These are phyloP conservation scores for Sextonia rubra DNA, from an alignment of 164 flowering plant species.

Conservation along the genomic window DNA sequence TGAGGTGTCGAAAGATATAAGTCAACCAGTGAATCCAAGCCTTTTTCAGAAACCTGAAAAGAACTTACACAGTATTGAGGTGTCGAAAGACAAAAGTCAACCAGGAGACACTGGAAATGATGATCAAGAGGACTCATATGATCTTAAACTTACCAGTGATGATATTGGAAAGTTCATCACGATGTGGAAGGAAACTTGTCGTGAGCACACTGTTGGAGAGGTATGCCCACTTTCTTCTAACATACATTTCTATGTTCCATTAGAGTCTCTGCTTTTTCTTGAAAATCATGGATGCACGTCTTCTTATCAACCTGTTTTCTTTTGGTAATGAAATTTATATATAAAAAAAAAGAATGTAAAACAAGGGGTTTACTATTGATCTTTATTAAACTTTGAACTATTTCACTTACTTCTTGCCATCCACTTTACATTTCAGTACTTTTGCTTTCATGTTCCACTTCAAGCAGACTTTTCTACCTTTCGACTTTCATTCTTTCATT, in stretches of 20 bases:
- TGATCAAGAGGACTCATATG: slow-evolving; percentile 7
- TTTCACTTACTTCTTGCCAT: too few species aligned
- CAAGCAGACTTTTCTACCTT: too few species aligned
- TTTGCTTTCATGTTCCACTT: too few species aligned
- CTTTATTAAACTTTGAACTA: neutral
- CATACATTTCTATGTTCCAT: neutral
- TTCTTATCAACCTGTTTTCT: neutral
- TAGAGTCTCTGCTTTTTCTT: neutral
- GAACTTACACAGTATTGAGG: too few species aligned
- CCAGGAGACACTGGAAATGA: slow-evolving; percentile 5
- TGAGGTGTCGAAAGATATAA: too few species aligned
- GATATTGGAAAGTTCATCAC: slow-evolving; percentile 49
- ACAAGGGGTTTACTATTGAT: neutral
- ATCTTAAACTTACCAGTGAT: slow-evolving; percentile 23
- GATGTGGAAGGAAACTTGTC: slow-evolving; percentile 82
- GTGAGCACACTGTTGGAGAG: slow-evolving; percentile 38
- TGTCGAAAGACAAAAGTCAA: neutral
- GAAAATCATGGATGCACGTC: neutral
- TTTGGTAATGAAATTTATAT: too few species aligned
- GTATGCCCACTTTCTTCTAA: slow-evolving; percentile 29
- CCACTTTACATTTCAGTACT: too few species aligned
- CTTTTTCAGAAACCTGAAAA: too few species aligned
- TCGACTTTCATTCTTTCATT: too few species aligned
- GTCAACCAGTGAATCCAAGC: too few species aligned
- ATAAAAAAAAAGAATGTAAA: too few species aligned